Conservation (phyloP, 228 moss, liverwort and hornwort genomes). For the Sphagnum fallax region DNA sequence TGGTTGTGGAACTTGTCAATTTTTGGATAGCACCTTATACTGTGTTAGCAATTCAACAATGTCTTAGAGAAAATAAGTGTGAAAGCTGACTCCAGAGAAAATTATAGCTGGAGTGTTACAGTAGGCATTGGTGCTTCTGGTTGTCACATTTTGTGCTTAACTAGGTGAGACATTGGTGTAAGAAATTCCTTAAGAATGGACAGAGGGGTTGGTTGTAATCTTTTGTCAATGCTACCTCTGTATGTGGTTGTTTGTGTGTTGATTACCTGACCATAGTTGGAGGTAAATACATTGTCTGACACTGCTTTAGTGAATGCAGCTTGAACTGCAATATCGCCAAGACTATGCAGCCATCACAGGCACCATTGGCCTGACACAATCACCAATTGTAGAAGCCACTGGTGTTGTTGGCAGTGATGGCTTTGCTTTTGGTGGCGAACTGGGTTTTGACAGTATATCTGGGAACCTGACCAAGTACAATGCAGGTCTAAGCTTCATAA, state of each 20-base stretch:
- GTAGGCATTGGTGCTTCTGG: no score
- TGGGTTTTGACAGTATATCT: conserved; percentile 44
- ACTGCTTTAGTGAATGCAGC: conserved; percentile 13
- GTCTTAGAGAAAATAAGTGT: no score
- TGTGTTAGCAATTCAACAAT: no score
- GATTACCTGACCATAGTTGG: not conserved
- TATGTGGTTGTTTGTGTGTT: not conserved
- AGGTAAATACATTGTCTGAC: not conserved
- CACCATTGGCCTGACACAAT: conserved; percentile 48
- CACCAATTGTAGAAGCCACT: conserved; percentile 46
- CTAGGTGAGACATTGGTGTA: no score
- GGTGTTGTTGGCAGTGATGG: conserved; percentile 53
- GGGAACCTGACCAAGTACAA: conserved; percentile 53
- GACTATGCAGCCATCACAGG: conserved; percentile 45
- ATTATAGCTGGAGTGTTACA: no score
- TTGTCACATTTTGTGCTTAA: no score
- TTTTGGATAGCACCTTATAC: no score
- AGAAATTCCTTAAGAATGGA: no score
- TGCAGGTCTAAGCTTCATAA: conserved; percentile 44
- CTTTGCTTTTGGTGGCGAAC: conserved; percentile 46
- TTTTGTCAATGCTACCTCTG: no score
- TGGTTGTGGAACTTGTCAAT: no score
- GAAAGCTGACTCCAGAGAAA: no score
- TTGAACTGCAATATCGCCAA: conserved; percentile 50
- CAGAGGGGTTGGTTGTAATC: no score